A percentile compares a stretch with the other conserved stretches of the same genome.
Conservation (phyloP, 192 early-diverging fungal genomes). For the Rhizophagus clarus region DNA sequence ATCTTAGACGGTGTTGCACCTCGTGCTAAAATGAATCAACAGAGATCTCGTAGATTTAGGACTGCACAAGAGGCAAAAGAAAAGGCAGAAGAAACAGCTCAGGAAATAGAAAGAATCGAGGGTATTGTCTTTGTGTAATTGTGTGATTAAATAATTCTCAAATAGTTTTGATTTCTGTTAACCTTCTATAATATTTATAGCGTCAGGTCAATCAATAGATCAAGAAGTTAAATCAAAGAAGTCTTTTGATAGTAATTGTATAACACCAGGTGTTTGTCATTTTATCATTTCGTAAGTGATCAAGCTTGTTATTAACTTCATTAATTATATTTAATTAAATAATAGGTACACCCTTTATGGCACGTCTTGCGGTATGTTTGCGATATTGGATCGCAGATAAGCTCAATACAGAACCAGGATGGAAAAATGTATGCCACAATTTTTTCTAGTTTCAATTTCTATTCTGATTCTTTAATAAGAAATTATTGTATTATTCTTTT, state of each 20-base stretch:
- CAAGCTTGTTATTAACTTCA: neutral
- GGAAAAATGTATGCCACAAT: conserved; percentile 61
- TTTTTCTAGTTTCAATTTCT: neutral
- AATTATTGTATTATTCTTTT: conserved; percentile 12
- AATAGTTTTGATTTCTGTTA: neutral
- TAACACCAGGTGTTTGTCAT: conserved; percentile 74
- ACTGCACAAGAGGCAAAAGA: conserved; percentile 82
- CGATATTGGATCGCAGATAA: conserved; percentile 88
- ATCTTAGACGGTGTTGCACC: conserved; percentile 92
- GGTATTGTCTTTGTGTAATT: neutral
- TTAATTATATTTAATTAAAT: neutral
- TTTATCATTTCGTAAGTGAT: neutral
- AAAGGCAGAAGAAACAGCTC: conserved; percentile 49
- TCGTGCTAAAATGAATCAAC: conserved; percentile 99
- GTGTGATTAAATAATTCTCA: neutral
- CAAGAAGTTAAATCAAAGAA: conserved; percentile 48
- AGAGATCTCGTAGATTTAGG: conserved; percentile 95
- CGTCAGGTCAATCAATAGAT: conserved; percentile 55
- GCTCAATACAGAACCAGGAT: conserved; percentile 84
- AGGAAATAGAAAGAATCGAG: conserved; percentile 25
- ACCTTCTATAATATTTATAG: conserved; percentile 30
- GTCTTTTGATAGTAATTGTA: conserved; percentile 96
- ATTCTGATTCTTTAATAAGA: neutral
- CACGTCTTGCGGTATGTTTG: conserved; percentile 80
- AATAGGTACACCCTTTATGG: conserved; percentile 90